Evolutionary conservation across 805 yeast genomes (phyloP).

Genomic region (Kodamaea neixiangensis): DNA sequence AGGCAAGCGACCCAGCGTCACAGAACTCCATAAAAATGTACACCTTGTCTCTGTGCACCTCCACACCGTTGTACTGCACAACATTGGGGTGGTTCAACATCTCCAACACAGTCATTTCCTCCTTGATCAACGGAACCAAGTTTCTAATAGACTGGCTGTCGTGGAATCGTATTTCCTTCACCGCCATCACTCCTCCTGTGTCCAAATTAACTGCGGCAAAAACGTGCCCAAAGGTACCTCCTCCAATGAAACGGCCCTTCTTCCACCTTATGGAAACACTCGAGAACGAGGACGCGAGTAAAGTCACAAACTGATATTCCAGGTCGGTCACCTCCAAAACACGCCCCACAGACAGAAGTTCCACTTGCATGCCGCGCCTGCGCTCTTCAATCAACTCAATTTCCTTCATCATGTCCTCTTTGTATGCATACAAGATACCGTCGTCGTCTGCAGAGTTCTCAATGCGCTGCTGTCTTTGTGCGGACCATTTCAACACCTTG

Average conservation of each 20-base stretch:
- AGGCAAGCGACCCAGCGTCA: conserved; percentile 91
- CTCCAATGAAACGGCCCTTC: conserved; percentile 89
- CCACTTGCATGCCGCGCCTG: conserved; percentile 46
- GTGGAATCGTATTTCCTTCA: conserved; percentile 89
- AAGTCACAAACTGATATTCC: conserved; percentile 83
- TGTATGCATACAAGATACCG: conserved; percentile 48
- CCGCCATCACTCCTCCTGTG: conserved; percentile 96
- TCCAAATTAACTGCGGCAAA: conserved; percentile 90
- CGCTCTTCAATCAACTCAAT: conserved; percentile 63
- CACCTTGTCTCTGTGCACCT: conserved; percentile 93
- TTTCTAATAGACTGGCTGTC: conserved; percentile 82
- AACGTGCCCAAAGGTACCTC: conserved; percentile 95
- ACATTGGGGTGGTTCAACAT: conserved; percentile 95
- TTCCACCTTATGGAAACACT: conserved; percentile 96
- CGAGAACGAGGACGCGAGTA: conserved; percentile 85
- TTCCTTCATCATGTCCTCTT: conserved; percentile 68
- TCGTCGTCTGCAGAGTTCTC: conserved; percentile 45
- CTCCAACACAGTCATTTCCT: conserved; percentile 95
- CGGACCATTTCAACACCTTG: conserved; percentile 54
- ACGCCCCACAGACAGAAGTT: conserved; percentile 65
- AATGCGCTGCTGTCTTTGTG: conserved; percentile 51
- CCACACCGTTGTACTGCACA: conserved; percentile 95
- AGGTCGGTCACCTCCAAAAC: conserved; percentile 86
- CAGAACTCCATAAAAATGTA: conserved; percentile 97
- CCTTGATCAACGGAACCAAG: conserved; percentile 85